phyloP scores from a whole-genome alignment of 371 early-diverging fungal genomes.

The Haplosporangium sp. region DNA sequence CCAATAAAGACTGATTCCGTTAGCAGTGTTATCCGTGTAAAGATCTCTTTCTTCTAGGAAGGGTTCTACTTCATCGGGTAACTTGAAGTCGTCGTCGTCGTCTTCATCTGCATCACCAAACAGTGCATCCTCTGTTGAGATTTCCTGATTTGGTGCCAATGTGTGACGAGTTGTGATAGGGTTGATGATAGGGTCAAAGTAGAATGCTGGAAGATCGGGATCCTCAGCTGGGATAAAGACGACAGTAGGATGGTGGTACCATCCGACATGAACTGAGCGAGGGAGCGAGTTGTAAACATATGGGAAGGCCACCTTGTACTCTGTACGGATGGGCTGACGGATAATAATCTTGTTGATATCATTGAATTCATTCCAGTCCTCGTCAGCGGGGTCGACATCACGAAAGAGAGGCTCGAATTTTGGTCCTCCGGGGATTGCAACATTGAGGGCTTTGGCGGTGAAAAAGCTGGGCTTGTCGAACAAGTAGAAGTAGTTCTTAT shows the following conservation, averaged over 20 bases:
- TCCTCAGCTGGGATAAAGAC: constrained; percentile 93
- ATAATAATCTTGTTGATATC: constrained; percentile 99
- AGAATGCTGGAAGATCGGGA: constrained; percentile 97
- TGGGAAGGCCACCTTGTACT: constrained; percentile 99
- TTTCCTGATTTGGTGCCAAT: constrained; percentile 61
- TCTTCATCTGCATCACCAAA: constrained; percentile 86
- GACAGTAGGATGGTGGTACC: constrained; percentile 95
- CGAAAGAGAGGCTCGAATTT: constrained; percentile 97
- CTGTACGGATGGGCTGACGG: constrained; percentile 96
- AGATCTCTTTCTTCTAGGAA: constrained; percentile 86
- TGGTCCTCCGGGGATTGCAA: constrained; percentile 99
- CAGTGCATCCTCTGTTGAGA: constrained; percentile 86
- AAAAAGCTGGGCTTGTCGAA: constrained; percentile 96
- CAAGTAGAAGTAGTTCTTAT: constrained; percentile 96
- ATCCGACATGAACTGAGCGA: constrained; percentile 89
- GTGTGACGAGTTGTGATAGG: constrained; percentile 91
- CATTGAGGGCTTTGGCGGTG: constrained; percentile 97
- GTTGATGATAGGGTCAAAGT: constrained; percentile 96
- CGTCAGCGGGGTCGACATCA: constrained; percentile 95
- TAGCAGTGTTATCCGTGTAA: constrained; percentile 92
- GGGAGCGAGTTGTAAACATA: constrained; percentile 97
- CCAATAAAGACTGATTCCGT: constrained; percentile 95
- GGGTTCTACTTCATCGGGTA: constrained; percentile 87
- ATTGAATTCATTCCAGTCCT: constrained; percentile 99
- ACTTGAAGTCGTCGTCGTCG: constrained; percentile 75